phyloP scores from a whole-genome alignment of 2,329 filamentous ascomycete species.

The Cladophialophora yegresii region DNA sequence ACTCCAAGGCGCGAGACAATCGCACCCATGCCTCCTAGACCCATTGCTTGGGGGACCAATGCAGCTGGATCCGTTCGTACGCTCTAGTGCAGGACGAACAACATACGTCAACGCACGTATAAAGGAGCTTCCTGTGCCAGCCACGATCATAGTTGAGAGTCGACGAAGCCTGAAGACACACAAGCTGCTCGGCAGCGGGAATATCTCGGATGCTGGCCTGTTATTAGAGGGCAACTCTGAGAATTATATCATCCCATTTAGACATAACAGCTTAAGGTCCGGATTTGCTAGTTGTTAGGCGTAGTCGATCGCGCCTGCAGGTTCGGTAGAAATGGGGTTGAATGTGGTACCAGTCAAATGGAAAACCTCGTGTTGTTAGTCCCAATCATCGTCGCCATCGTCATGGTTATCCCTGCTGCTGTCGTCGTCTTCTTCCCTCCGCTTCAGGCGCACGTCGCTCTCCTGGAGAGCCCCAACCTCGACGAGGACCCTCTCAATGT shows the following conservation, averaged over 20 bases:
- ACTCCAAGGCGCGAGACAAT: neutral
- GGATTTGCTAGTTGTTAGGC: neutral
- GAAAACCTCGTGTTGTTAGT: constrained; percentile 44
- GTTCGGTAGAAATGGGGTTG: neutral
- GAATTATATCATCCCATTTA: neutral
- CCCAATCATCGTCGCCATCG: constrained; percentile 57
- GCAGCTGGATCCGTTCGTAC: neutral
- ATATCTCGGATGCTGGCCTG: neutral
- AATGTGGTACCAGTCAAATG: neutral
- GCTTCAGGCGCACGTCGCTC: constrained; percentile 74
- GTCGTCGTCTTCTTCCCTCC: constrained; percentile 59
- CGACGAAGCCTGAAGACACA: neutral
- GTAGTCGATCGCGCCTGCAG: neutral
- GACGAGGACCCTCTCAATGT: constrained; percentile 79
- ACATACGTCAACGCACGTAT: neutral
- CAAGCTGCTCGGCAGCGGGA: neutral
- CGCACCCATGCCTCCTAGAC: neutral
- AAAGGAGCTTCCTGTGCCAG: neutral
- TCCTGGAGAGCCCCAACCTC: constrained; percentile 77
- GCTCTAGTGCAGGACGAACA: neutral
- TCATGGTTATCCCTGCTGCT: constrained; percentile 57
- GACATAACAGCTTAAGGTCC: neutral
- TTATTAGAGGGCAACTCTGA: neutral
- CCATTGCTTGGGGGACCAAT: neutral
- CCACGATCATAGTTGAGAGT: neutral